A percentile compares a stretch with the other conserved stretches of the same genome.
These are phyloP conservation scores for Epichloe coenophiala DNA, from an alignment of 2,329 filamentous ascomycete genomes.

Conservation along the genomic window DNA sequence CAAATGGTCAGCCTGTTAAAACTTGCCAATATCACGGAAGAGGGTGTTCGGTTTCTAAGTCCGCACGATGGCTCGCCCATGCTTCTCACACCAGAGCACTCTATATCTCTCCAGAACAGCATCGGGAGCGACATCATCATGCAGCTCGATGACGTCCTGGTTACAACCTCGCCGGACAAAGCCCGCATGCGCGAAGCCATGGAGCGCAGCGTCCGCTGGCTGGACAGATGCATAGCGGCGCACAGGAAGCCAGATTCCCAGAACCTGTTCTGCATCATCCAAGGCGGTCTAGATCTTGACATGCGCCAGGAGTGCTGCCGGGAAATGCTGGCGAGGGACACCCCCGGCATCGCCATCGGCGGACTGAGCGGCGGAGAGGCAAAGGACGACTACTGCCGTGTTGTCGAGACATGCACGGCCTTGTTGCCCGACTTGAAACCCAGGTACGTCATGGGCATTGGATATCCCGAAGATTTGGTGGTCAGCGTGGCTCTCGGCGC, in stretches of 20 bases:
- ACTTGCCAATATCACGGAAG: constrained; percentile 85
- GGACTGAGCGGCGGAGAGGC: constrained; percentile 90
- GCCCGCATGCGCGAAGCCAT: constrained; percentile 87
- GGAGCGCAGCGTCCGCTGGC: constrained; percentile 86
- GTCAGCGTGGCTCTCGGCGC: constrained; percentile 88
- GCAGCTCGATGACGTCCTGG: constrained; percentile 97
- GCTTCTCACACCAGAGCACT: constrained; percentile 95
- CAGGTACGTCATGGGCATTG: constrained; percentile 98
- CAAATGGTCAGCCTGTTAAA: constrained; percentile 97
- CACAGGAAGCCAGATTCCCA: constrained; percentile 73
- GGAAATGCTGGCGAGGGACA: constrained; percentile 84
- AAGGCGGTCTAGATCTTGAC: constrained; percentile 81
- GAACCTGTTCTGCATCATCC: constrained; percentile 97
- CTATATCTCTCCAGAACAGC: constrained; percentile 87
- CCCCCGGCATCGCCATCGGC: constrained; percentile 92
- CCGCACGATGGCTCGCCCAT: constrained; percentile 92
- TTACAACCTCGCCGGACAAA: constrained; percentile 83
- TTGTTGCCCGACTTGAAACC: constrained; percentile 82
- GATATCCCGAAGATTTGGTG: constrained; percentile 90
- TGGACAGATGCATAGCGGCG: constrained; percentile 85
- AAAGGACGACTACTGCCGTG: constrained; percentile 82
- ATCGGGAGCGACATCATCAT: constrained; percentile 99
- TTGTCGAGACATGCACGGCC: constrained; percentile 74
- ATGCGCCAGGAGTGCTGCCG: constrained; percentile 71
- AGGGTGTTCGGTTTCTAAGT: constrained; percentile 90